Conservation (phyloP, 2,329 filamentous ascomycete species). For the Phaeomoniella chlamydospora region DNA sequence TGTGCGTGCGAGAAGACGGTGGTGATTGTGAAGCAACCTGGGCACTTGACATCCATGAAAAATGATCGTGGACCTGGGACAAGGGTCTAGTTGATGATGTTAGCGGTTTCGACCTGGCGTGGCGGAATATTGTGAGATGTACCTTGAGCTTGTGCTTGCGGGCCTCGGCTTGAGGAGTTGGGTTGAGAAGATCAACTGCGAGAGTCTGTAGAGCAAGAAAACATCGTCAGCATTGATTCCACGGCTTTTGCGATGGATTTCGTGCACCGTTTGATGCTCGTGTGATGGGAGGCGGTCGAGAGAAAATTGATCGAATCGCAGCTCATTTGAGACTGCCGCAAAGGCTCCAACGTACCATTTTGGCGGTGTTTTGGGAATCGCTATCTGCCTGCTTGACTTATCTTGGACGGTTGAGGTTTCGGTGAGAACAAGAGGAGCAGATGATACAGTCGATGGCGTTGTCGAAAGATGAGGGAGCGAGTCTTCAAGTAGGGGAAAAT, state of each 20-base stretch:
- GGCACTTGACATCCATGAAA: conserved; percentile 99
- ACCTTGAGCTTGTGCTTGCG: conserved; percentile 99
- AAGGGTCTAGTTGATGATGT: conserved; percentile 51
- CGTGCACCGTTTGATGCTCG: conserved; percentile 10
- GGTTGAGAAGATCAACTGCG: conserved; percentile 99
- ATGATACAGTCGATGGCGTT: conserved; percentile 7
- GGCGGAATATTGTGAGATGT: conserved; percentile 21
- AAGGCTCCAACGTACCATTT: conserved; percentile 47
- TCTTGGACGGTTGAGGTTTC: conserved; percentile 12
- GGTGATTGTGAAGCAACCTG: conserved; percentile 99
- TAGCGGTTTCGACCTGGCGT: conserved; percentile 12
- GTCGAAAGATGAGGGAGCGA: conserved; percentile 6
- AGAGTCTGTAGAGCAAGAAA: conserved; percentile 59
- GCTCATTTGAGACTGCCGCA: conserved; percentile 3
- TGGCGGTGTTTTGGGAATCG: conserved; percentile 37
- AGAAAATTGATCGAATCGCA: conserved; percentile 4
- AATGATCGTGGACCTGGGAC: conserved; percentile 95
- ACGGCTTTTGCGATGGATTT: conserved; percentile 6
- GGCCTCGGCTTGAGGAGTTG: conserved; percentile 90
- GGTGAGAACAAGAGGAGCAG: conserved; percentile 19
- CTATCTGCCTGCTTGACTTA: conserved; percentile 22
- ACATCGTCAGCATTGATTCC: conserved; percentile 5
- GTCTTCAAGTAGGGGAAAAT: conserved; percentile 1
- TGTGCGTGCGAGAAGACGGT: conserved; percentile 99
- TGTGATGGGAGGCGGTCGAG: conserved; percentile 11